Conservation (phyloP, 371 early-diverging fungal genomes). For the Mucor indicus region DNA sequence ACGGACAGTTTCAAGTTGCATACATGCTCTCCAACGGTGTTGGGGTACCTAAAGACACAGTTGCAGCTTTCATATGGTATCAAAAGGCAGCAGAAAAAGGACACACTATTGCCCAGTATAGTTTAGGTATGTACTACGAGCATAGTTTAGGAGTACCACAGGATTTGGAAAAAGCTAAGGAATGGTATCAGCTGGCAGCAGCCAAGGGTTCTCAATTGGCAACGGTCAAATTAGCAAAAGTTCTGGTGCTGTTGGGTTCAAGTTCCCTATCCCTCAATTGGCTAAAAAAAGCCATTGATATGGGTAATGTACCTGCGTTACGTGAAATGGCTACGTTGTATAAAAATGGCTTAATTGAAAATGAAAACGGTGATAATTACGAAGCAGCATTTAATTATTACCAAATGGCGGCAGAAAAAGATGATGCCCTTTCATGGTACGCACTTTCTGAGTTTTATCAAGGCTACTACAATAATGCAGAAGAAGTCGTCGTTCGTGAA, state of each 20-base stretch:
- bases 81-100: slow-evolving; percentile 46
- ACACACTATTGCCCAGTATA: slow-evolving; percentile 34
- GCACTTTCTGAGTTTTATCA: slow-evolving; percentile 54
- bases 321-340: slow-evolving; percentile 24
- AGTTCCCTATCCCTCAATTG: slow-evolving; percentile 12
- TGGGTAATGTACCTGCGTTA: slow-evolving; percentile 15
- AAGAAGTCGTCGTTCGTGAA: background rate
- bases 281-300: slow-evolving; percentile 16
- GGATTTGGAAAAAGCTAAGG: slow-evolving; percentile 29
- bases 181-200: slow-evolving; percentile 37
- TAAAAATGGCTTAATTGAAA: slow-evolving; percentile 12
- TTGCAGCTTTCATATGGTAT: slow-evolving; percentile 50
- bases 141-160: slow-evolving; percentile 34
- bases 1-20: slow-evolving; percentile 33
- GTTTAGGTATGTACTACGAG: slow-evolving; percentile 43
- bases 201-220: slow-evolving; percentile 28
- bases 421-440: slow-evolving; percentile 62
- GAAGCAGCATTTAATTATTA: slow-evolving; percentile 40
- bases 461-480: slow-evolving; percentile 11
- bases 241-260: slow-evolving; percentile 8
- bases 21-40: slow-evolving; percentile 36
- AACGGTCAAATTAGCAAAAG: slow-evolving; percentile 28
- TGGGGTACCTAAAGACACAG: slow-evolving; percentile 15
- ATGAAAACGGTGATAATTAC: slow-evolving; percentile 11
- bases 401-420: slow-evolving; percentile 39